Percentiles rank a stretch among this genome's conserved stretches.
Evolutionary conservation across 139 green algal genomes (phyloP).

Genomic region (Trebouxia sp.): DNA sequence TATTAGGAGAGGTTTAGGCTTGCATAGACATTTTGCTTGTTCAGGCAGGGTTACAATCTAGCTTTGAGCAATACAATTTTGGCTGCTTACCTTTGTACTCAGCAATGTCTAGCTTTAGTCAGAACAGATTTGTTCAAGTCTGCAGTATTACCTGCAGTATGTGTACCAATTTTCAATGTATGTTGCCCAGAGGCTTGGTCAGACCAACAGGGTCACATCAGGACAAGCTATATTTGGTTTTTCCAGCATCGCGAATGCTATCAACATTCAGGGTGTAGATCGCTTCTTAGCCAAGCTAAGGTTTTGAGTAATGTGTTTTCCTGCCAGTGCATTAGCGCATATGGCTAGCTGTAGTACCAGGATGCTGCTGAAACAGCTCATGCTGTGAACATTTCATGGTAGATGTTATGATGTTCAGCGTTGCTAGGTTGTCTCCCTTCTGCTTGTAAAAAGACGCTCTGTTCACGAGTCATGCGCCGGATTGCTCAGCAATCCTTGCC

Average conservation of each 20-base stretch:
- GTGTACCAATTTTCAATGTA: constrained; percentile 15
- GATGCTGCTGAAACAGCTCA: not conserved
- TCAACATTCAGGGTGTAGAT: not conserved
- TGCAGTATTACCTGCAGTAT: not conserved
- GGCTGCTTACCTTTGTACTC: not conserved
- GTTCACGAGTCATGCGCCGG: no score
- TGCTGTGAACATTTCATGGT: constrained; percentile 7
- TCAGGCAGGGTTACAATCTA: constrained; percentile 21
- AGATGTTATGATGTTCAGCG: not conserved
- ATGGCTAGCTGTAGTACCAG: not conserved
- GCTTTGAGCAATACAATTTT: constrained; percentile 26
- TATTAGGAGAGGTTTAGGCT: not conserved
- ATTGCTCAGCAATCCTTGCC: no score
- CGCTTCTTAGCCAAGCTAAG: constrained; percentile 5
- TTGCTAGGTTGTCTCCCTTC: not conserved
- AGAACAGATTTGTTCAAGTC: not conserved
- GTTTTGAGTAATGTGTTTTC: constrained; percentile 20
- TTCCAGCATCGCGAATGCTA: not conserved
- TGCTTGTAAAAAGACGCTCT: no score
- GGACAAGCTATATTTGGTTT: not conserved
- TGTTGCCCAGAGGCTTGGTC: constrained; percentile 5
- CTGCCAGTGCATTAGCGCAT: constrained; percentile 15
- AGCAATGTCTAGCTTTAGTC: not conserved
- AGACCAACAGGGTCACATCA: not conserved
- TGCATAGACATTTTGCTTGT: not conserved